Evolutionary conservation across 805 yeast genomes (phyloP), one percentile per base, ranked within the genome.

Genomic region (Helenozyma baotianmanensis): DNA sequence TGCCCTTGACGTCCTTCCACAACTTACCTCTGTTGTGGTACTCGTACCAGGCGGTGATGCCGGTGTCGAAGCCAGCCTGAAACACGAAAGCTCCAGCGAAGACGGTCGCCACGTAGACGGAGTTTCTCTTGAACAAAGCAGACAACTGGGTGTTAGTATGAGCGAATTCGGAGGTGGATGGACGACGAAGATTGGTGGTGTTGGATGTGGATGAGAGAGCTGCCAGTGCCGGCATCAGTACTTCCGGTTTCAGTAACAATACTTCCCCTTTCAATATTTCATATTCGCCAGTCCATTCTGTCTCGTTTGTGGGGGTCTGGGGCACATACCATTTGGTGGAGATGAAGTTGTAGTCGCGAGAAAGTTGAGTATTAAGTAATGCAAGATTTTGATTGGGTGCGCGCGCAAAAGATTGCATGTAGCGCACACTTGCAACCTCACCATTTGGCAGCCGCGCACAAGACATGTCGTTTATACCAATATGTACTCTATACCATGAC

Each of bases 61-160:
- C 80, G 41, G 63, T 58, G 57, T 84, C 92, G 48, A 82, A 82
- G 54, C 72, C 70, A 32, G 79, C 80, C 69, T 86, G 90, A 76
- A 88, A 87, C 43, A 79, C 78, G 56, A 89, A 89, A 29, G 97
- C 88, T 52, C 84, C 78, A 31, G 78, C 82, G 50, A 89, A 82
- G 41, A 89, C 71, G 42, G 92, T 70, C 46, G 86, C 85, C 42
- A 89, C 95, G 64, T 74, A 86, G 43, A 82, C 71, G 29, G 97
- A 76, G 78, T 90, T 89, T 76, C 96, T 85, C 76, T 86, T 86
- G 76, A 45, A 38, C 28, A 54, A 46, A 23, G 50, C 46, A 32
- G 53, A 40, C 29, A 54, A 47, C 56, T 53, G 24, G 14, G 21
- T 6, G 56, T 53, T 53, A 53, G 58, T 53, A 44, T 37, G 2